Conservation (phyloP, 441 rosid genomes). For the Kokia cookei region DNA sequence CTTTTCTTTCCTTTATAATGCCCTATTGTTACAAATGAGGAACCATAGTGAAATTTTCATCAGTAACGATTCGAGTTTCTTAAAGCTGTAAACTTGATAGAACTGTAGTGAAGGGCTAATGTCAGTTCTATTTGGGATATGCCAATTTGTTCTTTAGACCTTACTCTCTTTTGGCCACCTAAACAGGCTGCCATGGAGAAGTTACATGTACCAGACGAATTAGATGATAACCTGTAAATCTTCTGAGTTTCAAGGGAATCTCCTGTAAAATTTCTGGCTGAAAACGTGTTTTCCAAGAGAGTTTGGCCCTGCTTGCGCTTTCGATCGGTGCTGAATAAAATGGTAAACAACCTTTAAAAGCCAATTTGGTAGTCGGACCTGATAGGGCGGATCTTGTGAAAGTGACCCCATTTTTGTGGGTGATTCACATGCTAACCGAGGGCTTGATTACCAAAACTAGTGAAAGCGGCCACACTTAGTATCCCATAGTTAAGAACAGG, state of each 20-base stretch:
- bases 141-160: background rate
- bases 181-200: slow-evolving; percentile 76
- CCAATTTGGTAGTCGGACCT: background rate
- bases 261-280: slow-evolving; percentile 14
- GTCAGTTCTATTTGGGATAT: background rate
- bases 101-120: background rate
- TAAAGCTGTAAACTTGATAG: background rate
- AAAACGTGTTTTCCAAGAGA: slow-evolving; percentile 4
- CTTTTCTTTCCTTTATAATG: background rate
- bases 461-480: slow-evolving; percentile 21
- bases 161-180: background rate
- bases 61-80: background rate
- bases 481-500: slow-evolving; percentile 12
- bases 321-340: slow-evolving; percentile 20
- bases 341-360: slow-evolving; percentile 1
- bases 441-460: slow-evolving; percentile 12
- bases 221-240: slow-evolving; percentile 38
- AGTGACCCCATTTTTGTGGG: slow-evolving; percentile 25
- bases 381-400: slow-evolving; percentile 8
- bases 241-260: slow-evolving; percentile 2
- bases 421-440: slow-evolving; percentile 13
- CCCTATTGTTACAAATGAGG: background rate
- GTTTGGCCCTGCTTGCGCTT: slow-evolving; percentile 36
- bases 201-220: slow-evolving; percentile 65
- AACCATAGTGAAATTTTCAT: background rate